Conservation (phyloP, 176 grass and related monocot genomes). For the Miscanthus lutarioriparius region DNA sequence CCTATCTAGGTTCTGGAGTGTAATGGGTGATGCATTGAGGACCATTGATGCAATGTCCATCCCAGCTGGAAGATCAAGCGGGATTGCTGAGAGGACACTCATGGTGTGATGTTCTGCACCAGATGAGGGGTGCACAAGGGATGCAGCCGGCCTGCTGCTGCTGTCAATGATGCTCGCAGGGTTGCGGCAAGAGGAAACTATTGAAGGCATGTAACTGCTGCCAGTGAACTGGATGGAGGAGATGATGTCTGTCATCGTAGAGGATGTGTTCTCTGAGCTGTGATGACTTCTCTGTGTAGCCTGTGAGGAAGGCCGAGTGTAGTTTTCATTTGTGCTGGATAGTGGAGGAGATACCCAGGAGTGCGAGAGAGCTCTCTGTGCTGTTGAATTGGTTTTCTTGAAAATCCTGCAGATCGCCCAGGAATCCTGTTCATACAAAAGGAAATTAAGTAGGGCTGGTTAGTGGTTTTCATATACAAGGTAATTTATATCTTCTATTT, state of each 20-base stretch:
- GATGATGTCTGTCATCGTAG: constrained; percentile 42
- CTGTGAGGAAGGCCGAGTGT: constrained; percentile 38
- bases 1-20: constrained; percentile 37
- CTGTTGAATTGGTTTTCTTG: constrained; percentile 85
- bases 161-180: constrained; percentile 48
- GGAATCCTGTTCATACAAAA: constrained; percentile 68
- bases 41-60: constrained; percentile 78
- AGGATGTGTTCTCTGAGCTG: constrained; percentile 54
- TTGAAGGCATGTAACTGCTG: constrained; percentile 46
- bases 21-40: constrained; percentile 49
- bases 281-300: constrained; percentile 35
- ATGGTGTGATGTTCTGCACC: constrained; percentile 44
- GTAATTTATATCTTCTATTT: constrained; percentile 6
- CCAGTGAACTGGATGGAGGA: constrained; percentile 53
- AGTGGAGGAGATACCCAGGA: constrained; percentile 65
- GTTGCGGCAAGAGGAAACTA: constrained; percentile 49
- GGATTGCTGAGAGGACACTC: constrained; percentile 51
- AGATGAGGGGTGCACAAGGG: constrained; percentile 15
- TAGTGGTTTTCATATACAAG: constrained; percentile 17
- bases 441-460: background rate
- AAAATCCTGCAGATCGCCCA: constrained; percentile 98
- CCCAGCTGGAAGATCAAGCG: constrained; percentile 40
- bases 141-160: constrained; percentile 44
- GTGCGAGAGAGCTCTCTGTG: constrained; percentile 78
- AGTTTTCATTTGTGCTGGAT: constrained; percentile 46